Evolutionary conservation across 2,329 filamentous ascomycete genomes (phyloP).

Genomic region (Epichloe festucae): DNA sequence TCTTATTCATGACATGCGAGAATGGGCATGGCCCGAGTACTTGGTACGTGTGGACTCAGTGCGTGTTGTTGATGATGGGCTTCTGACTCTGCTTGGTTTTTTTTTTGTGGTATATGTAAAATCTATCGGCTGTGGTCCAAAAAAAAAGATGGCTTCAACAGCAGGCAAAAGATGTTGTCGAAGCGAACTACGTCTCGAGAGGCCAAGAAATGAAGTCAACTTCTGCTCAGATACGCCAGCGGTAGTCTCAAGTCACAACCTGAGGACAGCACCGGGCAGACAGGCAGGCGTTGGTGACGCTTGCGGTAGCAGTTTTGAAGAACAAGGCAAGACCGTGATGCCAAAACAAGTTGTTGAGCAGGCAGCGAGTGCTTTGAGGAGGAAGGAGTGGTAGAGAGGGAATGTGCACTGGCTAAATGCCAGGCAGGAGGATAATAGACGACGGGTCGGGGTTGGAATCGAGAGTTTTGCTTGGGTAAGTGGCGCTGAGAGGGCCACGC

Average conservation of each 20-base stretch:
- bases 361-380: neutral
- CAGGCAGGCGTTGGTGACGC: neutral
- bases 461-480: neutral
- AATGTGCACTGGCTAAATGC: neutral
- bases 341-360: neutral
- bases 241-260: constrained; percentile 4
- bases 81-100: constrained; percentile 10
- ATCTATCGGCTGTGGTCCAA: constrained; percentile 13
- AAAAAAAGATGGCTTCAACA: constrained; percentile 7
- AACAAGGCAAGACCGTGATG: neutral
- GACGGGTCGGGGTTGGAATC: neutral
- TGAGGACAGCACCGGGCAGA: neutral
- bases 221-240: neutral
- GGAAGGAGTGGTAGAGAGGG: constrained; percentile 1
- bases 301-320: neutral
- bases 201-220: neutral
- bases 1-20: neutral
- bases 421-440: neutral
- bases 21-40: neutral
- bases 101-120: constrained; percentile 6
- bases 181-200: constrained; percentile 4
- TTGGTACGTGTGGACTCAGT: neutral
- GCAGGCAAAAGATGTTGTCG: constrained; percentile 11
- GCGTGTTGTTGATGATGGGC: neutral
- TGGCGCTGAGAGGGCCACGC: neutral